phyloP scores from a whole-genome alignment of 257 asterid species.

The Solanum lignicaule region DNA sequence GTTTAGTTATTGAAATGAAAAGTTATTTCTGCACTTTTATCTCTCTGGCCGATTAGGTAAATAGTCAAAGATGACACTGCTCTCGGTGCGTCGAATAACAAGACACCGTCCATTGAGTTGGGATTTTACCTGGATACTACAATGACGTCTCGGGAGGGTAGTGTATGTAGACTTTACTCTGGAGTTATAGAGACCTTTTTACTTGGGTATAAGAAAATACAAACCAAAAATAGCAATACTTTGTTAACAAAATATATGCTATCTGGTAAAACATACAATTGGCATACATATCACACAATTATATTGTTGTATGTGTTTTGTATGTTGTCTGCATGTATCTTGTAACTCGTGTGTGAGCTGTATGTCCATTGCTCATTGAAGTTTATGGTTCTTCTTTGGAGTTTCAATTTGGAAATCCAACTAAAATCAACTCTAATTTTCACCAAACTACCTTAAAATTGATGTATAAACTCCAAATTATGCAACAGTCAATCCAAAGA shows the following conservation, averaged over 20 bases:
- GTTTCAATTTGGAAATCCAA: background rate
- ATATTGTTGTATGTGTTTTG: background rate
- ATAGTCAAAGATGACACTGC: background rate
- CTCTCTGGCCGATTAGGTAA: background rate
- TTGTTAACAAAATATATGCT: background rate
- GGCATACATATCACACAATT: background rate
- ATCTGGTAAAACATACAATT: background rate
- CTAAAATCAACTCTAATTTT: background rate
- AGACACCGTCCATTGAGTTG: background rate
- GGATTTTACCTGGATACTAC: background rate
- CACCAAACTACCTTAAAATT: background rate
- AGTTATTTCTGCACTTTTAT: background rate
- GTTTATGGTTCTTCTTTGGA: background rate
- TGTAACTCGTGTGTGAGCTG: background rate
- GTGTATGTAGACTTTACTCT: no score
- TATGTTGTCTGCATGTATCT: background rate
- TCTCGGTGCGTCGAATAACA: background rate
- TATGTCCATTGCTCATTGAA: background rate
- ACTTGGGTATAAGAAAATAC: background rate
- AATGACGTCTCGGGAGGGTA: background rate
- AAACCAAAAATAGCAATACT: background rate
- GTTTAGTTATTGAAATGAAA: constrained; percentile 2
- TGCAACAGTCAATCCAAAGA: background rate
- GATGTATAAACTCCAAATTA: background rate
- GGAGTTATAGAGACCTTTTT: background rate